Evolutionary conservation across 2,329 filamentous ascomycete species (phyloP), one percentile per base, ranked within the genome.

Genomic region (Diplodia intermedia): DNA sequence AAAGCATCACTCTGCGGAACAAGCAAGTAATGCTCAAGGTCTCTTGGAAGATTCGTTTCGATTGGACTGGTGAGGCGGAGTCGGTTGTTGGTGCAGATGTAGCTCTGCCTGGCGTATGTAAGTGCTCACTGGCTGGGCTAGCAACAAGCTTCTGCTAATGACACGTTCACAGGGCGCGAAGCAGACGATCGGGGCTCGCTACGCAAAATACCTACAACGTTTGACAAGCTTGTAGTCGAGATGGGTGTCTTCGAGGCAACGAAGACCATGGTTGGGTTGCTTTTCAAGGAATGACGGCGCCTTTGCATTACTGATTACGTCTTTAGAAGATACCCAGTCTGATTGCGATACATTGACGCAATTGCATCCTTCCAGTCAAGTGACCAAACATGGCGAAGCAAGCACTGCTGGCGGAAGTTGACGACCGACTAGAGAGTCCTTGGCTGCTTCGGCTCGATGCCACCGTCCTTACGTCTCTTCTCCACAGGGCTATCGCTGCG

Each of bases 11-110:
- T 70, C 71, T 79, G 66, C 77, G 60, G 75, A 76, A 79, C 0
- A 74, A 76, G 0, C 69, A 79, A 11, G 80, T 84, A 2, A 75
- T 81, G 12, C 67, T 89, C 4, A 83, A 86, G 31, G 78, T 92
- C 1, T 81, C 84, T 68, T 92, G 90, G 90, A 81, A 78, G 56
- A 88, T 91, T 53, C 78, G 79, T 1, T 91, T 92, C 73, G 90
- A 92, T 76, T 92, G 89, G 90, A 89, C 89, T 0, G 90, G 90
- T 6, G 90, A 92, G 74, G 89, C 88, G 4, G 84, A 86, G 72
- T 91, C 86, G 71, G 81, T 81, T 54, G 77, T 91, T 18, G 79
- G 79, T 4, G 80, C 89, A 12, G 75, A 86, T 70, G 79, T 88
- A 2, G 85, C 85, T 4, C 79, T 88, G 50, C 89, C 90, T 0